Evolutionary conservation across 2,329 filamentous ascomycete species (phyloP).

Genomic region (Aspergillus pseudonomiae): DNA sequence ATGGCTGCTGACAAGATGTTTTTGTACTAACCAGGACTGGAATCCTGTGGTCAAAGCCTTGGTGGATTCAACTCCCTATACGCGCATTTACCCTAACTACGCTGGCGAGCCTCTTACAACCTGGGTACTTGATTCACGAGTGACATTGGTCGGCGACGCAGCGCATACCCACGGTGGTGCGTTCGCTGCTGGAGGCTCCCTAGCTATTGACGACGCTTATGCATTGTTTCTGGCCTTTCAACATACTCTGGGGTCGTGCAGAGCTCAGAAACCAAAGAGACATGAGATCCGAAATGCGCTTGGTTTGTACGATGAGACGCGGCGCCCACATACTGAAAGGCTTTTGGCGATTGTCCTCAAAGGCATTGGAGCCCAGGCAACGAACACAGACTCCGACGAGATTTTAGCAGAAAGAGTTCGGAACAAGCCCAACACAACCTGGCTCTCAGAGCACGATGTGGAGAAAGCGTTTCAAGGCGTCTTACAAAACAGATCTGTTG

Average conservation of each 20-base stretch:
- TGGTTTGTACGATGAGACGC: conserved; percentile 46
- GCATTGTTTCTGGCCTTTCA: conserved; percentile 45
- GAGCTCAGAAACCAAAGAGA: conserved; percentile 5
- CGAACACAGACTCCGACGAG: conserved; percentile 39
- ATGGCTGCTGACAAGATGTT: not conserved
- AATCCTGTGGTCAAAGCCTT: conserved; percentile 46
- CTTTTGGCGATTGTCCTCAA: conserved; percentile 40
- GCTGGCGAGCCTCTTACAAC: conserved; percentile 44
- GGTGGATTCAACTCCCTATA: conserved; percentile 45
- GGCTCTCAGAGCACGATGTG: conserved; percentile 55
- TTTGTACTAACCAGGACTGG: conserved; percentile 43
- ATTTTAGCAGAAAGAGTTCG: conserved; percentile 40
- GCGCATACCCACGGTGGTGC: conserved; percentile 36
- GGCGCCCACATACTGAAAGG: conserved; percentile 46
- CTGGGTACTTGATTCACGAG: conserved; percentile 44
- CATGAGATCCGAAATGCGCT: conserved; percentile 34
- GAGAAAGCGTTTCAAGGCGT: conserved; percentile 37
- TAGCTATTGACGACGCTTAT: conserved; percentile 40
- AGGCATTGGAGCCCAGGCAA: conserved; percentile 9
- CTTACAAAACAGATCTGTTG: not conserved
- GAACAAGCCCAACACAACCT: conserved; percentile 42
- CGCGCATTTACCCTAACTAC: conserved; percentile 48
- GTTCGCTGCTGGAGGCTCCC: conserved; percentile 34
- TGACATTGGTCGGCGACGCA: conserved; percentile 33
- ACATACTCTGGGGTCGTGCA: conserved; percentile 36